These are phyloP conservation scores for Capsicum rhomboideum DNA, from an alignment of 257 asterid genomes.

Conservation along the genomic window DNA sequence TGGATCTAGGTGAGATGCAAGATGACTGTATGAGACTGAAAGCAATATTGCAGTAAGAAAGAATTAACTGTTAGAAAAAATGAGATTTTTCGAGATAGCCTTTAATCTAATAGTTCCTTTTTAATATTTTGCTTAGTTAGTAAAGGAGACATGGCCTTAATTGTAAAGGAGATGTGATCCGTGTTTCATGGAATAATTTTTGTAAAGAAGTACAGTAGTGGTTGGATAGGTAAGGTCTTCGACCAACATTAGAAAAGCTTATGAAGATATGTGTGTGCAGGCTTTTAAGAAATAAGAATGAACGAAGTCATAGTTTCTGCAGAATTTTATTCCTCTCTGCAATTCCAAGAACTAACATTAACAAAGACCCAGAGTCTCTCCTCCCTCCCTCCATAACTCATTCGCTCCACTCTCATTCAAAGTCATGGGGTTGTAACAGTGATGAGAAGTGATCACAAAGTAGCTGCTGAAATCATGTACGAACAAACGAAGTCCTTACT, in stretches of 20 bases:
- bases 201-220: background rate
- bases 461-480: background rate
- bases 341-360: background rate
- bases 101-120: background rate
- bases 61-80: background rate
- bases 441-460: background rate
- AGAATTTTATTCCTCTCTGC: background rate
- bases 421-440: background rate
- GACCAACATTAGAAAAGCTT: background rate
- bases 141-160: background rate
- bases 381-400: background rate
- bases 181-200: background rate
- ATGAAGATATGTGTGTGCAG: background rate
- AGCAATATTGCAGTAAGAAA: background rate
- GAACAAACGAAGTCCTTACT: background rate
- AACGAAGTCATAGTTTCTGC: background rate
- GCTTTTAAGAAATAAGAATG: background rate
- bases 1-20: background rate
- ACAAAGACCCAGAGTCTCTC: background rate
- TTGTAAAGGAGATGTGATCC: background rate
- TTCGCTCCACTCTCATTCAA: background rate
- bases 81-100: background rate
- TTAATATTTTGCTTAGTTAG: background rate
- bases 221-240: background rate
- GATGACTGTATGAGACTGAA: background rate